phyloP scores from a whole-genome alignment of 495 filamentous ascomycete species.

The Penicillium cinerascens region DNA sequence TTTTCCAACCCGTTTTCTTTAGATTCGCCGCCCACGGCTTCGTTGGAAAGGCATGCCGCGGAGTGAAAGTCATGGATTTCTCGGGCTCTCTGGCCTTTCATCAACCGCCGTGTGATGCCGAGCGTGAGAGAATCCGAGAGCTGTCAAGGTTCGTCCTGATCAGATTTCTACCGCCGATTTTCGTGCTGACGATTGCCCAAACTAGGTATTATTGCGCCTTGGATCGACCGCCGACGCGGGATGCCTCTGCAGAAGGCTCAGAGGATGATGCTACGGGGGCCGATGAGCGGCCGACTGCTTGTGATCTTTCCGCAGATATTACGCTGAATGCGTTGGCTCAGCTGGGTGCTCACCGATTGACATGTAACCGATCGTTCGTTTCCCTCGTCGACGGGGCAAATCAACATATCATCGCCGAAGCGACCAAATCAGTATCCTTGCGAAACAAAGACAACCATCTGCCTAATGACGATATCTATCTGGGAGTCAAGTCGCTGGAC shows the following conservation, averaged over 20 bases:
- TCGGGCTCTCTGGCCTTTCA: slow-evolving; percentile 11
- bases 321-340: slow-evolving; percentile 62
- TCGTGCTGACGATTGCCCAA: neutral
- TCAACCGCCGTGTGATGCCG: slow-evolving; percentile 13
- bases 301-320: slow-evolving; percentile 47
- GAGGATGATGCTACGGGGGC: slow-evolving; percentile 4
- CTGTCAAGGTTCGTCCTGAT: slow-evolving; percentile 16
- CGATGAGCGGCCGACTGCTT: slow-evolving; percentile 13
- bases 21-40: no score
- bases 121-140: slow-evolving; percentile 22
- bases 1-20: neutral
- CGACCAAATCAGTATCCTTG: slow-evolving; percentile 51
- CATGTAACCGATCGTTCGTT: slow-evolving; percentile 52
- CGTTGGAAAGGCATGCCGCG: slow-evolving; percentile 2
- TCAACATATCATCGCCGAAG: slow-evolving; percentile 63
- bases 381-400: slow-evolving; percentile 56
- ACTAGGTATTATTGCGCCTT: slow-evolving; percentile 33
- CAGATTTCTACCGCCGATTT: neutral
- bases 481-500: slow-evolving; percentile 43
- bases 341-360: slow-evolving; percentile 52
- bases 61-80: slow-evolving; percentile 9
- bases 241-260: neutral
- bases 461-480: slow-evolving; percentile 39
- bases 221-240: slow-evolving; percentile 5
- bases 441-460: slow-evolving; percentile 28